Evolutionary conservation across 805 yeast genomes (phyloP).

Genomic region (Torulaspora indica): DNA sequence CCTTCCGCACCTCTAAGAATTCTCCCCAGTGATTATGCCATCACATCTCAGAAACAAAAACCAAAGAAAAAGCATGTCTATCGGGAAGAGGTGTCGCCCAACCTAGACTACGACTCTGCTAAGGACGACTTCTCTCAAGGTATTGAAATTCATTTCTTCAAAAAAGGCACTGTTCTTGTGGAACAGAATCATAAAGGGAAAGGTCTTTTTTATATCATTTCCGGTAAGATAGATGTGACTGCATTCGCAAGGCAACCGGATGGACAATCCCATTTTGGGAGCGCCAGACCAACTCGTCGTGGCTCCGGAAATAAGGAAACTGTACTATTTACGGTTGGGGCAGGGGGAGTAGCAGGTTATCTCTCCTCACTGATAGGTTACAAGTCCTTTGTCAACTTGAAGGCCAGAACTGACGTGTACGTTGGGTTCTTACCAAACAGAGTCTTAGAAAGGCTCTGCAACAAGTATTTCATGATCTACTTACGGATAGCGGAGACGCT

Average conservation of each 20-base stretch:
- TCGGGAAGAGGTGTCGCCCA: slow-evolving; percentile 24
- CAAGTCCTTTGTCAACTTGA: slow-evolving; percentile 68
- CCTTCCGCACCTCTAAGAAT: slow-evolving; percentile 22
- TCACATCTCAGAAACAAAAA: slow-evolving; percentile 18
- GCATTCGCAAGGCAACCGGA: slow-evolving; percentile 5
- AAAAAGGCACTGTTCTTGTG: slow-evolving; percentile 53
- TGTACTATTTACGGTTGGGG: slow-evolving; percentile 51
- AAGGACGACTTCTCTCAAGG: slow-evolving; percentile 56
- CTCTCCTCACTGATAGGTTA: slow-evolving; percentile 75
- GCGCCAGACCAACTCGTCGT: not conserved
- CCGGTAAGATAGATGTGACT: slow-evolving; percentile 66
- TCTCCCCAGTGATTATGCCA: slow-evolving; percentile 26
- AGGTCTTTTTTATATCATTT: slow-evolving; percentile 76
- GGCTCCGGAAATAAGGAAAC: slow-evolving; percentile 16
- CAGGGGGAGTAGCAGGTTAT: slow-evolving; percentile 88
- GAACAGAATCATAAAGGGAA: slow-evolving; percentile 61
- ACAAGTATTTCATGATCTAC: slow-evolving; percentile 69
- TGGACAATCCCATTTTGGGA: not conserved
- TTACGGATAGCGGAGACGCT: slow-evolving; percentile 72
- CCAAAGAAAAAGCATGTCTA: slow-evolving; percentile 17
- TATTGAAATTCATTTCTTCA: slow-evolving; percentile 51
- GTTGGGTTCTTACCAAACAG: slow-evolving; percentile 67
- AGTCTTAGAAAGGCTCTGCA: slow-evolving; percentile 61
- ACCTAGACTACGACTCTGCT: slow-evolving; percentile 45
- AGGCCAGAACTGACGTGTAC: slow-evolving; percentile 56